Percentiles rank a stretch among this genome's conserved stretches.
Evolutionary conservation across 306 rosid species (phyloP).

Genomic region (Medicago ruthenica): DNA sequence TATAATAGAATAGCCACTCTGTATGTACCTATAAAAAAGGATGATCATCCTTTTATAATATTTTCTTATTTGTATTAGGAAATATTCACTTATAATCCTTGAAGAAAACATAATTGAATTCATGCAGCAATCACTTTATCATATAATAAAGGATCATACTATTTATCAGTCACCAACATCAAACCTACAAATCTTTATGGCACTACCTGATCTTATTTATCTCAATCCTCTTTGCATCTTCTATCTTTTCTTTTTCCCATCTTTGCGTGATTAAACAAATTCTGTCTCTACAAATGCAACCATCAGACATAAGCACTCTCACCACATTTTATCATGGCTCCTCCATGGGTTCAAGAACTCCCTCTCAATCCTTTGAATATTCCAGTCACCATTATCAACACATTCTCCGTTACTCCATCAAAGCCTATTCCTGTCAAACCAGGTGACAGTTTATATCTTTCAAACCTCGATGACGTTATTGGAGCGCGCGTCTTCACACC

Average conservation of each 20-base stretch:
- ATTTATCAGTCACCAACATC: slow-evolving; percentile 45
- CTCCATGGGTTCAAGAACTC: slow-evolving; percentile 86
- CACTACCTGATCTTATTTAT: slow-evolving; percentile 35
- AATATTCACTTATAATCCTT: background rate
- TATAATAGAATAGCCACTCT: too few relatives aligned
- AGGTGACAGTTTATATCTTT: slow-evolving; percentile 68
- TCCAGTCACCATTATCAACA: slow-evolving; percentile 52
- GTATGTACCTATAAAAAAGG: too few relatives aligned
- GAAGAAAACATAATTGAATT: background rate
- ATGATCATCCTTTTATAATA: too few relatives aligned
- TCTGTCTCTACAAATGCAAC: slow-evolving; percentile 67
- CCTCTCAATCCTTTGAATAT: slow-evolving; percentile 59
- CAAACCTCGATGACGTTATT: slow-evolving; percentile 79
- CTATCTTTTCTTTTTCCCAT: slow-evolving; percentile 38
- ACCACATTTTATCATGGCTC: slow-evolving; percentile 61
- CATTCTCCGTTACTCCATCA: slow-evolving; percentile 57
- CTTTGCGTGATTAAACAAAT: slow-evolving; percentile 67
- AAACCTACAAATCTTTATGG: slow-evolving; percentile 53
- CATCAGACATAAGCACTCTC: slow-evolving; percentile 34
- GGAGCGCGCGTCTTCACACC: slow-evolving; percentile 91
- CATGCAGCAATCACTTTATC: background rate
- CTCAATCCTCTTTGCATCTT: slow-evolving; percentile 70
- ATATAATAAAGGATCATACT: background rate
- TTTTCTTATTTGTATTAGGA: background rate
- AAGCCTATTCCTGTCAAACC: slow-evolving; percentile 49